Conservation (phyloP, 306 rosid genomes). For the Glycyrrhiza uralensis region DNA sequence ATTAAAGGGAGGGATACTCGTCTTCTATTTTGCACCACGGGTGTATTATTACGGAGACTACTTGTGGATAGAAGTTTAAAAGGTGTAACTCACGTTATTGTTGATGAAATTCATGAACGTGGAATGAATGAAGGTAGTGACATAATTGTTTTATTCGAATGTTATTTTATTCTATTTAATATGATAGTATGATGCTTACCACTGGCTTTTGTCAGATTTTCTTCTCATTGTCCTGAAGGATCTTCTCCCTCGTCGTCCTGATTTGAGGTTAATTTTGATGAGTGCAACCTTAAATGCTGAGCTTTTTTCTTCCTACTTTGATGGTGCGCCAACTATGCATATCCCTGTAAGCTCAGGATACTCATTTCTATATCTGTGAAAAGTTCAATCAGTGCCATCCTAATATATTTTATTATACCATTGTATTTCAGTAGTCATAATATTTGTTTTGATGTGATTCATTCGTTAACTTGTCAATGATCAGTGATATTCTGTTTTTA, state of each 20-base stretch:
- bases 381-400: background rate
- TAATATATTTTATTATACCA: background rate
- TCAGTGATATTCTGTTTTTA: background rate
- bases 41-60: conserved; percentile 88
- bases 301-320: conserved; percentile 86
- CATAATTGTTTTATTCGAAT: background rate
- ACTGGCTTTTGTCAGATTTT: conserved; percentile 68
- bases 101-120: conserved; percentile 98
- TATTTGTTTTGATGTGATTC: background rate
- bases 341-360: conserved; percentile 63
- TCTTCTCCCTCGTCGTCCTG: conserved; percentile 89
- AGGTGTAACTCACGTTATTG: conserved; percentile 89
- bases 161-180: conserved; percentile 18
- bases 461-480: conserved; percentile 7
- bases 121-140: conserved; percentile 97
- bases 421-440: background rate
- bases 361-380: conserved; percentile 10
- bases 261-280: conserved; percentile 84
- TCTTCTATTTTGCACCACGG: conserved; percentile 96
- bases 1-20: conserved; percentile 89
- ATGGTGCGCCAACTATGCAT: conserved; percentile 66
- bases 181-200: conserved; percentile 11
- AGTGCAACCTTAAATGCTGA: conserved; percentile 96
- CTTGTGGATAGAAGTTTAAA: conserved; percentile 80
- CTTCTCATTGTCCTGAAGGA: conserved; percentile 96